phyloP scores from a whole-genome alignment of 2,329 filamentous ascomycete species.

The Ophiocordyceps sinensis region DNA sequence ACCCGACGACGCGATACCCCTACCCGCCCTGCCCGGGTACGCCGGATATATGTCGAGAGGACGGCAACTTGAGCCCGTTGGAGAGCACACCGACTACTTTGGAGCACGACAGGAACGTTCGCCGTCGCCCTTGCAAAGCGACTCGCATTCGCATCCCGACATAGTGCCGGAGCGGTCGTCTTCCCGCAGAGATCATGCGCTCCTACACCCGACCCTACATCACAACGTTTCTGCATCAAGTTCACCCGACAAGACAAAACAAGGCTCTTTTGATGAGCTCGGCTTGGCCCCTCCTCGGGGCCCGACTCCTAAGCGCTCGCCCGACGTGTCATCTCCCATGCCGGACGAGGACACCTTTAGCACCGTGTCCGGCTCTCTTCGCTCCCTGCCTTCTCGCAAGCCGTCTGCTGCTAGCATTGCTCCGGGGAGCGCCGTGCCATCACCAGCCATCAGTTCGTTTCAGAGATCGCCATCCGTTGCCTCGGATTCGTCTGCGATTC shows the following conservation, averaged over 20 bases:
- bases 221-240: constrained; percentile 15
- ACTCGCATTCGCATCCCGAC: constrained; percentile 16
- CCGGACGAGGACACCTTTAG: constrained; percentile 54
- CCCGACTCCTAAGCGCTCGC: constrained; percentile 35
- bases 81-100: constrained; percentile 28
- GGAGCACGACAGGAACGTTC: constrained; percentile 44
- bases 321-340: constrained; percentile 47
- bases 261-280: constrained; percentile 33
- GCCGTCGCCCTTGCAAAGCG: constrained; percentile 34
- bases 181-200: constrained; percentile 16
- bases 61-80: constrained; percentile 22
- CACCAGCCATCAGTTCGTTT: constrained; percentile 46
- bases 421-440: constrained; percentile 28
- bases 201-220: constrained; percentile 19
- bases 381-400: constrained; percentile 60
- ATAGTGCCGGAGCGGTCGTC: constrained; percentile 14
- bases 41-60: constrained; percentile 25
- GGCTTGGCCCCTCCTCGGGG: constrained; percentile 35
- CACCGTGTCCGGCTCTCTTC: constrained; percentile 36
- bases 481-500: constrained; percentile 63
- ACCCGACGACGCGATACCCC: constrained; percentile 31
- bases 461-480: constrained; percentile 71
- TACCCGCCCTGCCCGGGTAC: constrained; percentile 27
- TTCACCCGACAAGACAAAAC: constrained; percentile 31
- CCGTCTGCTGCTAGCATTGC: constrained; percentile 55